phyloP scores from a whole-genome alignment of 2,329 filamentous ascomycete genomes.

The Pseudocercospora crystallina region DNA sequence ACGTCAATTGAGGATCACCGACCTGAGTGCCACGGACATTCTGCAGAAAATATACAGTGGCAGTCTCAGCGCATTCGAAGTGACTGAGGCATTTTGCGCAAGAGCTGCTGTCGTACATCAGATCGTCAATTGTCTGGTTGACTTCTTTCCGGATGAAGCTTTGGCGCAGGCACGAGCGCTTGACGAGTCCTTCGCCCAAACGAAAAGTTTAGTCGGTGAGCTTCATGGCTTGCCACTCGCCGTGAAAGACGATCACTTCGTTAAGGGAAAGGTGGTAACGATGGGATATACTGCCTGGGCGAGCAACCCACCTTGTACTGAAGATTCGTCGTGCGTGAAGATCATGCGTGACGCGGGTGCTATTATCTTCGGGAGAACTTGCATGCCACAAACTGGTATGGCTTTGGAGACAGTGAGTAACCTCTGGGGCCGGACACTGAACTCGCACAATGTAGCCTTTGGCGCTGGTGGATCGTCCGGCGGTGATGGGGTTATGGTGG shows the following conservation, averaged over 20 bases:
- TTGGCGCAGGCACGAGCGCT: neutral
- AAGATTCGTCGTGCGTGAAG: conserved; percentile 5
- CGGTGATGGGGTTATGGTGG: conserved; percentile 52
- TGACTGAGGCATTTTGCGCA: conserved; percentile 6
- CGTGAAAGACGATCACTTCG: conserved; percentile 5
- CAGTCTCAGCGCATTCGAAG: conserved; percentile 1
- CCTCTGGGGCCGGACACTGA: conserved; percentile 8
- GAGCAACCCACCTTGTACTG: neutral
- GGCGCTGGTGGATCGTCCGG: conserved; percentile 52
- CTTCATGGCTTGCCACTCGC: conserved; percentile 5
- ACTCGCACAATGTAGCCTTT: conserved; percentile 39
- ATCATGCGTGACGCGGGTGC: conserved; percentile 6
- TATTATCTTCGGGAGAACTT: conserved; percentile 7
- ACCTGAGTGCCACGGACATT: conserved; percentile 1
- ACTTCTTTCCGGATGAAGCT: conserved; percentile 9
- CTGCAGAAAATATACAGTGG: conserved; percentile 2
- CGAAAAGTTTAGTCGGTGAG: neutral
- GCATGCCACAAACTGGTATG: conserved; percentile 11
- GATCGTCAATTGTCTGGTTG: conserved; percentile 10
- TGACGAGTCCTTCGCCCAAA: neutral
- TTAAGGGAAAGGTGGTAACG: conserved; percentile 7
- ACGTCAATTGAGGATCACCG: neutral
- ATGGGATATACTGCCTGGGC: conserved; percentile 4
- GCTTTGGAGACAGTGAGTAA: conserved; percentile 5
- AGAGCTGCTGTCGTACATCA: conserved; percentile 7